Conservation (phyloP, 2,329 filamentous ascomycete genomes). For the Arthrobotrys musiformis region DNA sequence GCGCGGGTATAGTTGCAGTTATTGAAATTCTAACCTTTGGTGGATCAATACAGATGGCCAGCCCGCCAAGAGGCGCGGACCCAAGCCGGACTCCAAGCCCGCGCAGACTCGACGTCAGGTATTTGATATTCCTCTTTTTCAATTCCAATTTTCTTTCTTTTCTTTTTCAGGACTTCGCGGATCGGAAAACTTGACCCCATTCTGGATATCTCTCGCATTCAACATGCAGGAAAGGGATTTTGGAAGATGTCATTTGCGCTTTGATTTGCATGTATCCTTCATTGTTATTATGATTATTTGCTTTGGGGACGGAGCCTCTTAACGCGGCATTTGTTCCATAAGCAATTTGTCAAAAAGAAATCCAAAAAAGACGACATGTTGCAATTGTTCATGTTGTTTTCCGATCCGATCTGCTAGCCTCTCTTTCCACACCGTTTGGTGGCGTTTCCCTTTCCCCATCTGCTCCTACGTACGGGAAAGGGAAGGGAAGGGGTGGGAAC, state of each 20-base stretch:
- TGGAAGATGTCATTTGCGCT: neutral
- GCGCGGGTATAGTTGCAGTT: slow-evolving; percentile 22
- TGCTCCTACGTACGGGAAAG: neutral
- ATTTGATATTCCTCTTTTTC: slow-evolving; percentile 64
- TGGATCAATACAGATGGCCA: slow-evolving; percentile 74
- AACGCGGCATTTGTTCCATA: slow-evolving; percentile 31
- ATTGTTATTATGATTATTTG: slow-evolving; percentile 20
- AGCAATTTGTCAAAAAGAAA: slow-evolving; percentile 55
- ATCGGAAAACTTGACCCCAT: slow-evolving; percentile 42
- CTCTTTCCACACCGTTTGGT: slow-evolving; percentile 20
- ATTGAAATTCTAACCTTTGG: neutral
- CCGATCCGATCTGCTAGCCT: neutral
- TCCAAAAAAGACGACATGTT: slow-evolving; percentile 38
- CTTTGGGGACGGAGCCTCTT: slow-evolving; percentile 20
- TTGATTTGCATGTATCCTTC: no score
- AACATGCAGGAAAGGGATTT: neutral
- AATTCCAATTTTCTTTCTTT: neutral
- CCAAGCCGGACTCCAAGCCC: slow-evolving; percentile 95
- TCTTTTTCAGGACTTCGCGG: slow-evolving; percentile 39
- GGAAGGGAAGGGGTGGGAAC: neutral
- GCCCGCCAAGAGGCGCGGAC: slow-evolving; percentile 86
- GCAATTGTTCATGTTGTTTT: slow-evolving; percentile 39
- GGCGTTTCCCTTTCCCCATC: slow-evolving; percentile 24
- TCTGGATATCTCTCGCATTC: neutral
- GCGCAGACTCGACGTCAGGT: slow-evolving; percentile 92